Conservation (phyloP, 2,329 filamentous ascomycete species). For the Periconia macrospinosa region DNA sequence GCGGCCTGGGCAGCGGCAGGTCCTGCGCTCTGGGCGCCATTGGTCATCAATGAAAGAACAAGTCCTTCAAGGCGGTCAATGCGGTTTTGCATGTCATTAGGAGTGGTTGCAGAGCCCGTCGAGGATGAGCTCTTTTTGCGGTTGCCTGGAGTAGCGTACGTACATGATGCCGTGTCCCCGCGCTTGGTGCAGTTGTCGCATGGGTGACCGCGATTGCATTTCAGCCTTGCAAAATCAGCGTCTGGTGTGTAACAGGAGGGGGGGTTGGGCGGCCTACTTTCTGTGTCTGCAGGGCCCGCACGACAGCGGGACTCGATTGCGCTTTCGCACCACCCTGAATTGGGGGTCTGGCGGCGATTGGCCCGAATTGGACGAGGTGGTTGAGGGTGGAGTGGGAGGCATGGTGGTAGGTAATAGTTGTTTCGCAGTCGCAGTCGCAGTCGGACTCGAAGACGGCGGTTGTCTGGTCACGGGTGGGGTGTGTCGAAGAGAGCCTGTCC, state of each 20-base stretch:
- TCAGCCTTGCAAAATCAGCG: conserved; percentile 58
- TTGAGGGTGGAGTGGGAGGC: conserved; percentile 78
- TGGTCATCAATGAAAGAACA: conserved; percentile 92
- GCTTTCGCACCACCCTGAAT: conserved; percentile 85
- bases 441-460: background rate
- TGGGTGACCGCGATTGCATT: conserved; percentile 89
- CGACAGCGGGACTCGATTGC: conserved; percentile 88
- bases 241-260: background rate
- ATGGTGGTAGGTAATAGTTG: conserved; percentile 48
- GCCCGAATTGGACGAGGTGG: conserved; percentile 72
- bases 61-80: conserved; percentile 93
- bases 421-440: background rate
- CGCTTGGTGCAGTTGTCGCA: conserved; percentile 95
- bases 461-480: too few relatives aligned
- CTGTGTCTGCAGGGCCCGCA: conserved; percentile 88
- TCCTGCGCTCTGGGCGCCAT: conserved; percentile 67
- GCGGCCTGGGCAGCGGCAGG: conserved; percentile 62
- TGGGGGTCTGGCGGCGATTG: conserved; percentile 85
- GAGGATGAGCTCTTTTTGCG: conserved; percentile 69
- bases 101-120: conserved; percentile 62
- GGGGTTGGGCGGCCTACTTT: conserved; percentile 63
- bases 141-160: conserved; percentile 70
- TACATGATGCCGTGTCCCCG: conserved; percentile 77
- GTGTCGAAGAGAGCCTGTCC: too few relatives aligned
- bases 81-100: conserved; percentile 98